These are phyloP conservation scores for Brasenia schreberi DNA, from an alignment of 164 flowering plant species.

Conservation along the genomic window DNA sequence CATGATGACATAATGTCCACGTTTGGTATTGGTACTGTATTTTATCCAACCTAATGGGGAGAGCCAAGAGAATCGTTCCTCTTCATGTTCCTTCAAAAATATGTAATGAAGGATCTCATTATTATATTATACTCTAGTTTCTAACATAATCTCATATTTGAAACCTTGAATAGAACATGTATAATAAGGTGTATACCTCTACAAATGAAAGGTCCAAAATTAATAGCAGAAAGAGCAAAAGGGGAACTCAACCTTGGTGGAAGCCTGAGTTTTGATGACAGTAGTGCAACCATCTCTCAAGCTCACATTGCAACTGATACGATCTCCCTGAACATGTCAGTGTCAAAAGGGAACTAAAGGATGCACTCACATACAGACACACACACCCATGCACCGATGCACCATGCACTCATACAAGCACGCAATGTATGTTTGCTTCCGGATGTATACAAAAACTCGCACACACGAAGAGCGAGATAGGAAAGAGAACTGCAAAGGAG, in stretches of 20 bases:
- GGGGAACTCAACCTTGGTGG: slow-evolving; percentile 58
- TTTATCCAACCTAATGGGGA: too few species aligned
- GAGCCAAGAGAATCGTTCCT: too few species aligned
- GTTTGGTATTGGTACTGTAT: too few species aligned
- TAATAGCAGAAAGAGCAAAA: not conserved
- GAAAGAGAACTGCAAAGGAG: slow-evolving; percentile 1
- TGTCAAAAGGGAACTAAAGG: not conserved
- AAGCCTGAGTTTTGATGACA: slow-evolving; percentile 83
- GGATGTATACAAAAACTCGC: not conserved
- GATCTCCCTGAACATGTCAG: not conserved
- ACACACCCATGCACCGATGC: too few species aligned
- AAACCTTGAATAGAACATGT: too few species aligned
- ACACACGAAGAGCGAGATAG: not conserved
- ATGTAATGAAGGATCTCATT: too few species aligned
- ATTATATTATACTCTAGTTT: too few species aligned
- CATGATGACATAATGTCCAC: too few species aligned
- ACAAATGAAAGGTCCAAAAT: too few species aligned
- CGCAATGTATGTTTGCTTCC: not conserved
- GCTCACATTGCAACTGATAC: slow-evolving; percentile 7
- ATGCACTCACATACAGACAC: not conserved
- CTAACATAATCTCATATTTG: too few species aligned
- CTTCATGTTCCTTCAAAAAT: too few species aligned
- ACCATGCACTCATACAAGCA: not conserved
- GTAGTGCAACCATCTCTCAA: slow-evolving; percentile 65
- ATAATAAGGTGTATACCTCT: too few species aligned